Conservation (phyloP, 75 land plant genomes). For the Larix kaempferi region DNA sequence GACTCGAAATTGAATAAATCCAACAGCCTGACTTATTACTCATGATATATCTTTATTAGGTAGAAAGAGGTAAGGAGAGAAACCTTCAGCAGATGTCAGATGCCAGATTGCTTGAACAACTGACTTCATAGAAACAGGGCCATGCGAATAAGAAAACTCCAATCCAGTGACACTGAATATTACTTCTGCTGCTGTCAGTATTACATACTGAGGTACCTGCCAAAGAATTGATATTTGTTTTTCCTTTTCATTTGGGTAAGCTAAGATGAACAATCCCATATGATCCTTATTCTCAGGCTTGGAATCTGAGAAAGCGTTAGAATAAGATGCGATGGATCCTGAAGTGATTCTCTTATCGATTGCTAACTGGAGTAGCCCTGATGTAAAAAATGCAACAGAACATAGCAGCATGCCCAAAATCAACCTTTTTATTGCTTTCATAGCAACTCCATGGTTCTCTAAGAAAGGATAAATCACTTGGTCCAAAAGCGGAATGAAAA, state of each 20-base stretch:
- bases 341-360: constrained; percentile 15
- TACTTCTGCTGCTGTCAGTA: constrained; percentile 34
- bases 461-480: constrained; percentile 32
- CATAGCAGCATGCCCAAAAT: constrained; percentile 29
- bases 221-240: constrained; percentile 24
- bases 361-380: constrained; percentile 31
- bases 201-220: constrained; percentile 33
- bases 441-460: constrained; percentile 13
- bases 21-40: neutral
- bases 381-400: constrained; percentile 29
- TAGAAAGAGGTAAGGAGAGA: neutral
- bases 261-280: neutral
- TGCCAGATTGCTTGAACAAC: constrained; percentile 39
- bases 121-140: constrained; percentile 37
- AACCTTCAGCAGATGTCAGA: constrained; percentile 37
- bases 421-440: constrained; percentile 25
- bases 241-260: neutral
- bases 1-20: neutral
- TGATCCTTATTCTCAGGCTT: neutral
- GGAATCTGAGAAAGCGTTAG: neutral
- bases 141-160: constrained; percentile 41
- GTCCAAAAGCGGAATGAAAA: constrained; percentile 32
- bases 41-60: neutral
- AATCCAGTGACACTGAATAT: constrained; percentile 39
- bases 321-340: neutral